phyloP scores from a whole-genome alignment of 768 basidiomycete species.

The Gyrodon lividus region DNA sequence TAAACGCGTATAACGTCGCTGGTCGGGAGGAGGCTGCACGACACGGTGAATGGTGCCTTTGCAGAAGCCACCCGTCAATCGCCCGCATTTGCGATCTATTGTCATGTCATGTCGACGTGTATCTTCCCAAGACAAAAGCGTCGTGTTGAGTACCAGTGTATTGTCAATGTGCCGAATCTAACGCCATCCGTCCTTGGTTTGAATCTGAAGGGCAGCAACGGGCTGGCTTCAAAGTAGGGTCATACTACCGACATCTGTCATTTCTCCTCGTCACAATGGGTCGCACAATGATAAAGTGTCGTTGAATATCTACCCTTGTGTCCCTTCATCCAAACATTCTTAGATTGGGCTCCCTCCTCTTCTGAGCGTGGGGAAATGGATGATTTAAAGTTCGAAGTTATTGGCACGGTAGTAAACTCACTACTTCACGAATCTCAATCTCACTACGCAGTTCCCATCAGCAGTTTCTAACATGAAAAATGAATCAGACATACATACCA shows the following conservation, averaged over 20 bases:
- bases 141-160: constrained; percentile 41
- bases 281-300: background rate
- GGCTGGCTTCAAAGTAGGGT: constrained; percentile 59
- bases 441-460: constrained; percentile 31
- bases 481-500: constrained; percentile 22
- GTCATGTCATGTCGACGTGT: background rate
- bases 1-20: constrained; percentile 44
- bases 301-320: constrained; percentile 41
- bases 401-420: constrained; percentile 23
- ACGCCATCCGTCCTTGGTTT: constrained; percentile 50
- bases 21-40: constrained; percentile 51
- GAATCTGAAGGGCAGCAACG: constrained; percentile 52
- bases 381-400: background rate
- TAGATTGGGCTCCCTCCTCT: constrained; percentile 46
- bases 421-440: constrained; percentile 66
- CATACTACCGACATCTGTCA: constrained; percentile 48
- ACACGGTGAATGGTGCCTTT: constrained; percentile 57
- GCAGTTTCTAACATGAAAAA: background rate
- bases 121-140: background rate
- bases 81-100: constrained; percentile 54
- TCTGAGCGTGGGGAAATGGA: constrained; percentile 44
- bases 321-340: constrained; percentile 56
- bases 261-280: background rate
- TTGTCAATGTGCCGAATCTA: constrained; percentile 55
- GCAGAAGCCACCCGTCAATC: constrained; percentile 57